A percentile compares a stretch with the other conserved stretches of the same genome.
phyloP scores from a whole-genome alignment of 2,329 filamentous ascomycete genomes.

The Hymenoscyphus linearis region DNA sequence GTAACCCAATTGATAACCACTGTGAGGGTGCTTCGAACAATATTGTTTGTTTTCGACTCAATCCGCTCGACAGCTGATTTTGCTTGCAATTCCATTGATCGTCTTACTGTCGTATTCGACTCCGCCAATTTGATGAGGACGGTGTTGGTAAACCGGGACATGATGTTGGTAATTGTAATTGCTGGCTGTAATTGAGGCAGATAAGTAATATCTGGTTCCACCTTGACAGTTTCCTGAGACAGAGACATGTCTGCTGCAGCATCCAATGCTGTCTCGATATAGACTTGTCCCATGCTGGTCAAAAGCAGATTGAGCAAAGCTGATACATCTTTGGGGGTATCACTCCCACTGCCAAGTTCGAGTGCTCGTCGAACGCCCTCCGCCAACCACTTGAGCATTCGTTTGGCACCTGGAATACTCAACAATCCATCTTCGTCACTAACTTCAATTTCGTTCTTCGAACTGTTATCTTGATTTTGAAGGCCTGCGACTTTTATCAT shows the following conservation, averaged over 20 bases:
- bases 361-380: conserved; percentile 88
- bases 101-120: conserved; percentile 78
- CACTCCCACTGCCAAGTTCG: conserved; percentile 79
- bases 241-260: conserved; percentile 69
- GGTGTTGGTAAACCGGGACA: conserved; percentile 86
- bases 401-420: conserved; percentile 82
- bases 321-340: conserved; percentile 91
- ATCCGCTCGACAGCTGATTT: conserved; percentile 54
- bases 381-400: conserved; percentile 96
- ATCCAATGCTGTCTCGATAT: conserved; percentile 61
- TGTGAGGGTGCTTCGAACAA: conserved; percentile 64
- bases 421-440: conserved; percentile 83
- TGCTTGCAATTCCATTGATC: conserved; percentile 64
- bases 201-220: conserved; percentile 83
- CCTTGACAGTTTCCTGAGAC: conserved; percentile 71
- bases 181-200: conserved; percentile 73
- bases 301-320: conserved; percentile 79
- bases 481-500: conserved; percentile 85
- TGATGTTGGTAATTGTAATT: conserved; percentile 85
- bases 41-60: conserved; percentile 63
- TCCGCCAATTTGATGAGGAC: conserved; percentile 87
- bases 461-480: conserved; percentile 63
- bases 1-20: conserved; percentile 58
- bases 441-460: conserved; percentile 80
- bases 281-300: conserved; percentile 81